Conservation (phyloP, 441 rosid species). For the Populus trichocarpa region DNA sequence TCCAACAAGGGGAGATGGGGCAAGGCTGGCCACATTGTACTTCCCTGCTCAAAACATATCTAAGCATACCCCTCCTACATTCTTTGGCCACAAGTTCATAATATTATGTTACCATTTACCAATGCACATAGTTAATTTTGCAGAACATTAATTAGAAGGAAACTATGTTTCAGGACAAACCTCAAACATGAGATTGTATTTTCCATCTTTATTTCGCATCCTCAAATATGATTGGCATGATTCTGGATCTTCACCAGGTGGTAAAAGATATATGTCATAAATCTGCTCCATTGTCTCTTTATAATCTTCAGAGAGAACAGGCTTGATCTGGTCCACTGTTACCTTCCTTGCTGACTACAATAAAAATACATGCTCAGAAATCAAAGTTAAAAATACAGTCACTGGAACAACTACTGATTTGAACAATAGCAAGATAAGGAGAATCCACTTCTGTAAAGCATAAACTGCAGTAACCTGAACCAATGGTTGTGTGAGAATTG, state of each 20-base stretch:
- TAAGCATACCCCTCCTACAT: neutral
- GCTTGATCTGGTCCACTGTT: slow-evolving; percentile 67
- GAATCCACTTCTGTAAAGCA: neutral
- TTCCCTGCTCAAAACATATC: neutral
- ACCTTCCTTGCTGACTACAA: slow-evolving; percentile 75
- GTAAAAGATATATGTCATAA: slow-evolving; percentile 94
- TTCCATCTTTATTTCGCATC: slow-evolving; percentile 98
- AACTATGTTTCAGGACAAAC: slow-evolving; percentile 42
- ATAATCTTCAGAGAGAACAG: slow-evolving; percentile 52
- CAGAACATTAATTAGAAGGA: neutral
- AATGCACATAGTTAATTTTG: neutral
- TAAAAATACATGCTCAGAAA: slow-evolving; percentile 23
- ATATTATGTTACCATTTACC: neutral
- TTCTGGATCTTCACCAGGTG: slow-evolving; percentile 99
- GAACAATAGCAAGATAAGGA: slow-evolving; percentile 1
- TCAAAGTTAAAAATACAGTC: slow-evolving; percentile 14
- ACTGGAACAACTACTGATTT: neutral
- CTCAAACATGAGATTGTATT: slow-evolving; percentile 99
- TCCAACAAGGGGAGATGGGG: neutral
- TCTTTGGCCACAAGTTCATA: neutral
- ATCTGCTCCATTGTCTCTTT: slow-evolving; percentile 78
- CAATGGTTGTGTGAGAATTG: neutral
- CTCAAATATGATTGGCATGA: slow-evolving; percentile 95
- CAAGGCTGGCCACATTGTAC: neutral
- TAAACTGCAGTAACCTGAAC: neutral